Percentiles rank a stretch among this genome's conserved stretches.
Evolutionary conservation across 805 yeast genomes (phyloP).

Genomic region (Yarrowia porcina): DNA sequence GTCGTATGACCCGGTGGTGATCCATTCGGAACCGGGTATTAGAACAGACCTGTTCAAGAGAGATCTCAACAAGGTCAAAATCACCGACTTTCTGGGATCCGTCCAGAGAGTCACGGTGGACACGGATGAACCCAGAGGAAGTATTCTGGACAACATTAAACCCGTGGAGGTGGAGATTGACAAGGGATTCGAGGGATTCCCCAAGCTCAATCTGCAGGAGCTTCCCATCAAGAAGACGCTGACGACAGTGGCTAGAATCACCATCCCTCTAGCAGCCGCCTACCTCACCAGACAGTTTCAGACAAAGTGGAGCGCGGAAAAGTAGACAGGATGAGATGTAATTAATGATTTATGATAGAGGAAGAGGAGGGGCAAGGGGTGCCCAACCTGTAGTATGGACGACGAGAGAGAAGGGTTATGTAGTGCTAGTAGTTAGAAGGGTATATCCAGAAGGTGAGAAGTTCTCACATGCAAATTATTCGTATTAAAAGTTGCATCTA

Average conservation of each 20-base stretch:
- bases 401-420: too few relatives aligned
- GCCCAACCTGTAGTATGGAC: too few relatives aligned
- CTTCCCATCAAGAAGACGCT: not conserved
- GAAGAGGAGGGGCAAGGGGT: too few relatives aligned
- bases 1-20: slow-evolving; percentile 75
- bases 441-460: too few relatives aligned
- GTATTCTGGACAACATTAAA: slow-evolving; percentile 9
- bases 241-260: slow-evolving; percentile 7
- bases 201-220: not conserved
- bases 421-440: too few relatives aligned
- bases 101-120: slow-evolving; percentile 76
- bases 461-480: too few relatives aligned
- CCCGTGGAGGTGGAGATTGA: not conserved
- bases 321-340: not conserved
- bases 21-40: slow-evolving; percentile 93
- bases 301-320: not conserved
- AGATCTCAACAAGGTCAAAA: slow-evolving; percentile 60
- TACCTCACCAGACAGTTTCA: slow-evolving; percentile 5
- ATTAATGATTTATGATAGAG: not conserved
- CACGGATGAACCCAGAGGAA: slow-evolving; percentile 34
- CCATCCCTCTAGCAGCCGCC: slow-evolving; percentile 4
- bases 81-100: slow-evolving; percentile 94
- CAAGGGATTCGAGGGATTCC: slow-evolving; percentile 5
- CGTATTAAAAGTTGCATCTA: too few relatives aligned
- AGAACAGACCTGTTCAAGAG: slow-evolving; percentile 73